phyloP scores from a whole-genome alignment of 106 monocot species.

The Platanthera zijinensis region DNA sequence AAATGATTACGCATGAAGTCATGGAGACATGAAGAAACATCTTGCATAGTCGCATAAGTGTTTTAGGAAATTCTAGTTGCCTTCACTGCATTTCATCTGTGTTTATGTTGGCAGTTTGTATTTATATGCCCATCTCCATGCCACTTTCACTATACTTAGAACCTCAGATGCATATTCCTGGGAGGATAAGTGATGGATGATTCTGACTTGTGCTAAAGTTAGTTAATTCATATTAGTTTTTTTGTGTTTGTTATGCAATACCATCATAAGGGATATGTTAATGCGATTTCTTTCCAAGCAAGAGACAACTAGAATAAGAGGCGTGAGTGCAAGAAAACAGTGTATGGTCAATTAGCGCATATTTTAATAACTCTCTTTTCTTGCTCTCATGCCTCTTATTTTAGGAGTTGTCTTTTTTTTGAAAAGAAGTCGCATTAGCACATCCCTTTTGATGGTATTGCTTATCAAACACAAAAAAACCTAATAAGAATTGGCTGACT shows the following conservation, averaged over 20 bases:
- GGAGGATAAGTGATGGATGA: neutral
- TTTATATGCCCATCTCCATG: neutral
- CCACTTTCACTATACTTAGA: neutral
- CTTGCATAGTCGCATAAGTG: too few species aligned
- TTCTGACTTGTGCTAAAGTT: neutral
- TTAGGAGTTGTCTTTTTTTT: too few species aligned
- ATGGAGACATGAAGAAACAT: neutral
- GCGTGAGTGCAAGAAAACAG: too few species aligned
- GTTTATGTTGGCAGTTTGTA: neutral
- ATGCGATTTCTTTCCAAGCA: too few species aligned
- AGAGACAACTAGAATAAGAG: too few species aligned
- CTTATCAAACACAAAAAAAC: neutral
- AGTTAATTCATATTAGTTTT: neutral
- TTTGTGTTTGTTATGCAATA: neutral
- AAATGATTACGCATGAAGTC: neutral
- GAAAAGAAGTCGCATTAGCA: neutral
- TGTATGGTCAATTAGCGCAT: too few species aligned
- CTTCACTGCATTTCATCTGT: neutral
- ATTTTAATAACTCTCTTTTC: neutral
- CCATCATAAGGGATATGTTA: neutral
- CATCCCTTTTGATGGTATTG: neutral
- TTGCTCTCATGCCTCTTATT: too few species aligned
- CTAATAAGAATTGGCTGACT: neutral
- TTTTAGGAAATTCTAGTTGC: too few species aligned
- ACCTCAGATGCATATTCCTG: neutral